A percentile compares a stretch with the other conserved stretches of the same genome.
Conservation (phyloP, 352 stramenopile species). For the Globisporangium echinulatum region DNA sequence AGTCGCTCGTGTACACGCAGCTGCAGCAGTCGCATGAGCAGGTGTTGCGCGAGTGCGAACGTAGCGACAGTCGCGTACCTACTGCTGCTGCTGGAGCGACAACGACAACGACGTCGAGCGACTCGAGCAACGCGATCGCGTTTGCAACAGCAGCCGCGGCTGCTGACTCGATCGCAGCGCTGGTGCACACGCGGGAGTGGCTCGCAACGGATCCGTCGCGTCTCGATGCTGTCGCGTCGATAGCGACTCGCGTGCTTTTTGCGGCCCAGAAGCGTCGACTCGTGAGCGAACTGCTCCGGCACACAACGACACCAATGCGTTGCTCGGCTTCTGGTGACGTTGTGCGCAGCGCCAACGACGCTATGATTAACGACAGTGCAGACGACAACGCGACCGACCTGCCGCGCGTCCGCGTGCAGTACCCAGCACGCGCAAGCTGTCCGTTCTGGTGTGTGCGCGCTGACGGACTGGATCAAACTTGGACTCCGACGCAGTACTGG, state of each 20-base stretch:
- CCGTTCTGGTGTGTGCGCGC: conserved; percentile 7
- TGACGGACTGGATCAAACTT: too few relatives aligned
- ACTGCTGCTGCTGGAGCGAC: too few relatives aligned
- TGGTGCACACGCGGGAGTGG: conserved; percentile 24
- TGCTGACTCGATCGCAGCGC: conserved; percentile 13
- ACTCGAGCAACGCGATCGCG: neutral
- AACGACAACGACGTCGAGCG: neutral
- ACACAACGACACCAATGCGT: conserved; percentile 14
- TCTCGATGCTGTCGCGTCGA: conserved; percentile 10
- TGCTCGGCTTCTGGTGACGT: neutral
- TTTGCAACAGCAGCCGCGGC: neutral
- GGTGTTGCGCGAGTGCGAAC: neutral
- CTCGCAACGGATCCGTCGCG: conserved; percentile 13
- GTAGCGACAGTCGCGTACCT: neutral
- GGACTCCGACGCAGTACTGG: too few relatives aligned
- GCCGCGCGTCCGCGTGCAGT: conserved; percentile 5
- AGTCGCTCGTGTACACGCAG: neutral
- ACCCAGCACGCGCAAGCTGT: neutral
- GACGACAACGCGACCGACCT: conserved; percentile 9
- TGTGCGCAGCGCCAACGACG: neutral
- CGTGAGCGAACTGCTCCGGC: conserved; percentile 21
- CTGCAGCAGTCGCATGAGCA: too few relatives aligned
- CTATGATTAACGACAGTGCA: neutral
- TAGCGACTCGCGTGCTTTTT: conserved; percentile 24
- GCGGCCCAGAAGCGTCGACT: conserved; percentile 34